Conservation (phyloP, 495 filamentous ascomycete species). For the Penicillium steckii region DNA sequence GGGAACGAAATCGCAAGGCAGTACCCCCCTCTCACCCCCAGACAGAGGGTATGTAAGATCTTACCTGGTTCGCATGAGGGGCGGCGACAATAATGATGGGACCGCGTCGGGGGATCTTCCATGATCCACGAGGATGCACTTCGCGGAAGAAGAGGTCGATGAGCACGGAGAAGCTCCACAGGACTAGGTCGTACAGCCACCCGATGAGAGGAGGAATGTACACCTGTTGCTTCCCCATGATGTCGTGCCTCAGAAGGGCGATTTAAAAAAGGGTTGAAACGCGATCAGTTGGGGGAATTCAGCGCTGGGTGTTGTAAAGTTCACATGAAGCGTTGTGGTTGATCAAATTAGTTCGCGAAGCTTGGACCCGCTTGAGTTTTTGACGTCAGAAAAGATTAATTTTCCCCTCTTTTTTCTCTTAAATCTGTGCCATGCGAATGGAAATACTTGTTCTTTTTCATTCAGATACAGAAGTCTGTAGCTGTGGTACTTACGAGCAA, state of each 20-base stretch:
- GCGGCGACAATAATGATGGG: conserved; percentile 97
- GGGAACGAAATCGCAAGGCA: neutral
- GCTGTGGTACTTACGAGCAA: neutral
- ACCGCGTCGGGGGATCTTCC: conserved; percentile 84
- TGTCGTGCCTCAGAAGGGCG: conserved; percentile 2
- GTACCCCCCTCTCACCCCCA: neutral
- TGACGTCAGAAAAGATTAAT: conserved; percentile 6
- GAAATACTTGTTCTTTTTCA: neutral
- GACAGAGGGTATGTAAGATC: conserved; percentile 7
- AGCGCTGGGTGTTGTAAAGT: conserved; percentile 6
- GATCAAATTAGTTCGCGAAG: conserved; percentile 11
- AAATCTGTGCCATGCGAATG: too few species aligned
- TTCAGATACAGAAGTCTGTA: neutral
- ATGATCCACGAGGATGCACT: conserved; percentile 89
- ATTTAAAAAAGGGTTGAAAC: neutral
- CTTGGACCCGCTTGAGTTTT: conserved; percentile 20
- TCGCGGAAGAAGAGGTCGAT: conserved; percentile 97
- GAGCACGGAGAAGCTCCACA: conserved; percentile 81
- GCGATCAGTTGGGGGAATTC: neutral
- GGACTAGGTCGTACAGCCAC: conserved; percentile 77
- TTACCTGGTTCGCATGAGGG: conserved; percentile 95
- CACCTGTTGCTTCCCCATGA: conserved; percentile 41
- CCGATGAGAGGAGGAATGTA: conserved; percentile 66
- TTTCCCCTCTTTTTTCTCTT: neutral
- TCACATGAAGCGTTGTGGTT: conserved; percentile 23